phyloP scores from a whole-genome alignment of 768 basidiomycete genomes.

The Tubosaeta brunneosetosa region DNA sequence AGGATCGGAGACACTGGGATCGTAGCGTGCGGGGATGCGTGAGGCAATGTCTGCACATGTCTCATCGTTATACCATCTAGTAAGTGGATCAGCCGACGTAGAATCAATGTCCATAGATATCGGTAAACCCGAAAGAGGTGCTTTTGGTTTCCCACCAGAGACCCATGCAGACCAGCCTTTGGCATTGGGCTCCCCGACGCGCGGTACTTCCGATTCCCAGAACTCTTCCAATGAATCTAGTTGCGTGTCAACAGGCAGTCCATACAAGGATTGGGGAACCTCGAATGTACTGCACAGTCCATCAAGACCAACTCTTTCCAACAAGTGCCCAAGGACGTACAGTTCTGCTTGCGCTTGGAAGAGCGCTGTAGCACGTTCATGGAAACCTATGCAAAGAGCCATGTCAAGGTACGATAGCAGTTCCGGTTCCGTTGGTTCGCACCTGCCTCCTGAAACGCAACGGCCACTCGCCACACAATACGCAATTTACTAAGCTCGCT shows the following conservation, averaged over 20 bases:
- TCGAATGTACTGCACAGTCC: slow-evolving; percentile 49
- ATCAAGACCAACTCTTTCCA: slow-evolving; percentile 6
- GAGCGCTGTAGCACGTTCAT: slow-evolving; percentile 69
- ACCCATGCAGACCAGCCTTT: slow-evolving; percentile 69
- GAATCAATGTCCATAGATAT: slow-evolving; percentile 17
- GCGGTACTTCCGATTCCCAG: slow-evolving; percentile 80
- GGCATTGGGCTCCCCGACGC: slow-evolving; percentile 64
- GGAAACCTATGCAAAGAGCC: slow-evolving; percentile 45
- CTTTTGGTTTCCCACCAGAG: slow-evolving; percentile 38
- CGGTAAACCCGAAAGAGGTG: slow-evolving; percentile 2
- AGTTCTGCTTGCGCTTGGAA: slow-evolving; percentile 83
- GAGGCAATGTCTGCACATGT: slow-evolving; percentile 39
- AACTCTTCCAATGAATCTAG: slow-evolving; percentile 68
- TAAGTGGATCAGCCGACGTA: slow-evolving; percentile 55
- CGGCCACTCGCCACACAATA: slow-evolving; percentile 66
- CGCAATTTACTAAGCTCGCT: slow-evolving; percentile 53
- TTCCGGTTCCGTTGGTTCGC: slow-evolving; percentile 13
- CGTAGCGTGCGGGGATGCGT: slow-evolving; percentile 51
- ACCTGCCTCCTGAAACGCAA: slow-evolving; percentile 67
- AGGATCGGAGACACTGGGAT: slow-evolving; percentile 54
- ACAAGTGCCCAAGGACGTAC: slow-evolving; percentile 38
- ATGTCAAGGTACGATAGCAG: slow-evolving; percentile 1
- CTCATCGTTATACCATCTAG: slow-evolving; percentile 62
- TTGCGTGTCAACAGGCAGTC: slow-evolving; percentile 41
- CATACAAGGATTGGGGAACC: slow-evolving; percentile 43